Percentiles rank a stretch among this genome's conserved stretches.
These are phyloP conservation scores for Coprinopsis cinerea DNA, from an alignment of 768 basidiomycete species.

Conservation along the genomic window DNA sequence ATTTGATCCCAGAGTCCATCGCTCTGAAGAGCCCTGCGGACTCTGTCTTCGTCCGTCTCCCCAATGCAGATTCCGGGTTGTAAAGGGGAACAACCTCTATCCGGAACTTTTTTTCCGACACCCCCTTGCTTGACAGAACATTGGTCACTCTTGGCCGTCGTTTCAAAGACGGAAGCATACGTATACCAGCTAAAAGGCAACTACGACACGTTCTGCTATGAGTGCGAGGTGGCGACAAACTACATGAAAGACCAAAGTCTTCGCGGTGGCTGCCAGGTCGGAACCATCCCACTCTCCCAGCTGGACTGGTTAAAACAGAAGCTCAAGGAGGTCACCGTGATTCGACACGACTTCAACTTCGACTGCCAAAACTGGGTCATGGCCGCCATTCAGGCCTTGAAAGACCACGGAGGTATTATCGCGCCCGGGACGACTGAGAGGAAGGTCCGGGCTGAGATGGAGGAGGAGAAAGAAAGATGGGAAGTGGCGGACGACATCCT, in stretches of 20 bases:
- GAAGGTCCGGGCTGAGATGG: slow-evolving; percentile 3
- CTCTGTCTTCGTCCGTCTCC: slow-evolving; percentile 20
- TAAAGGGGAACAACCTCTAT: too few species aligned
- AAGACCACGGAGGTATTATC: slow-evolving; percentile 17
- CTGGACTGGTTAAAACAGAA: slow-evolving; percentile 19
- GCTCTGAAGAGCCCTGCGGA: slow-evolving; percentile 18
- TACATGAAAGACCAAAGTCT: slow-evolving; percentile 14
- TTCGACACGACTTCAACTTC: slow-evolving; percentile 18
- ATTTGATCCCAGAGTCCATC: slow-evolving; percentile 14
- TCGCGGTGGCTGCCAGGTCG: slow-evolving; percentile 24
- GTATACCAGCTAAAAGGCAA: slow-evolving; percentile 22
- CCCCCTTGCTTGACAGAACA: too few species aligned
- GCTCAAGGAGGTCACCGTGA: slow-evolving; percentile 16
- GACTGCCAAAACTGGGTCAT: slow-evolving; percentile 26
- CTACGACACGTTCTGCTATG: slow-evolving; percentile 20
- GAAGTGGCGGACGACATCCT: slow-evolving; percentile 20
- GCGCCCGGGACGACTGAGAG: slow-evolving; percentile 10
- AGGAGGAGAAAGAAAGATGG: slow-evolving; percentile 18
- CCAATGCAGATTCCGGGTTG: slow-evolving; percentile 16
- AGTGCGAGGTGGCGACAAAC: slow-evolving; percentile 5
- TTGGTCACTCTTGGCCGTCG: slow-evolving; percentile 21
- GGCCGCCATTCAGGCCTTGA: slow-evolving; percentile 17
- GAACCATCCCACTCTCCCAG: slow-evolving; percentile 13
- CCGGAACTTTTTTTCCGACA: too few species aligned
- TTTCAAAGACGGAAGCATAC: slow-evolving; percentile 14